Evolutionary conservation across 768 basidiomycete genomes (phyloP), one percentile per base, ranked within the genome.

Genomic region (Termitomyces bulborhizus): DNA sequence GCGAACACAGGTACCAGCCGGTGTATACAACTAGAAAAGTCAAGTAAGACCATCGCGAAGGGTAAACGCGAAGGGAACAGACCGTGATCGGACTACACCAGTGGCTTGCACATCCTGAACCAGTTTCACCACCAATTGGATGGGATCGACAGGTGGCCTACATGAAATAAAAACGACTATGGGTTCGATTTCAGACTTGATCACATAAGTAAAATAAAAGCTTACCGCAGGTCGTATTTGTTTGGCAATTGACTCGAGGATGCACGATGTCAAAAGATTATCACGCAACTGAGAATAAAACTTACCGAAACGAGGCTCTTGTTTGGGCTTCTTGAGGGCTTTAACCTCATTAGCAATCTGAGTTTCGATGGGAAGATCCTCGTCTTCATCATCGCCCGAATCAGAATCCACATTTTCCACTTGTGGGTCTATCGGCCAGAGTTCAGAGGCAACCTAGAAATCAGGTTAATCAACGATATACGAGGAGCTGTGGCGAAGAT

Each of bases 101-200:
- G 85, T 86, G 16, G 67, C 69, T 55, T 82, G 69, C 1, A 92
- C 79, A 53, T 80, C 81, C 55, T 82, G 72, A 6, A 92, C 72
- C 60, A 90, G 81, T 48, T 79, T 80, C 18, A 78, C 63, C 27
- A 90, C 81, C 16, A 93, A 71, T 58, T 81, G 73, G 18, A 92
- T 84, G 1, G 91, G 89, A 64, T 93, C 84, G 24, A 91, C 76
- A 0, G 90, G 90, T 1, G 83, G 74, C 67, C 81, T 86, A 67
- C 88, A 92, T 9, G 88, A 85, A 44, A 93, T 86, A 66, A 90
- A 91, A 27, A 90, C 71, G 13, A 91, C 90, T 93, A 88, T 24
- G 36, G 59, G 32, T 62, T 13, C 43, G 26, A 18, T 41, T 41
- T 39, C 26, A 34, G 15, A 21, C 55, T 26, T 47, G n/a, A 44